Percentiles rank a stretch among this genome's conserved stretches.
Evolutionary conservation across 164 flowering plant genomes (phyloP).

Genomic region (Akebia trifoliata): DNA sequence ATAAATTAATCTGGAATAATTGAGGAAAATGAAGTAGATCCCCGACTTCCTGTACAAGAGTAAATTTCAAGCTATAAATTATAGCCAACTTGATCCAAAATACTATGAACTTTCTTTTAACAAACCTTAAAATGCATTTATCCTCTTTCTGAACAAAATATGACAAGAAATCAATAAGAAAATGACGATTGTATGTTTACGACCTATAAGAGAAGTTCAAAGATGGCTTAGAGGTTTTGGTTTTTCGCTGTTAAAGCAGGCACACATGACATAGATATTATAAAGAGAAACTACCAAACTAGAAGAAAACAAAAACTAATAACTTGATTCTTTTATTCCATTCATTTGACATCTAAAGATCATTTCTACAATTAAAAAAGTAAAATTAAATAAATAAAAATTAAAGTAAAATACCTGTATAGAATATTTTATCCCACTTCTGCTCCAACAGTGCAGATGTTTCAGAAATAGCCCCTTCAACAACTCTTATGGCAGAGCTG

Average conservation of each 20-base stretch:
- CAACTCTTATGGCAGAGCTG: conserved; percentile 61
- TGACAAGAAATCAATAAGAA: background rate
- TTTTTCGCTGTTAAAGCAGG: background rate
- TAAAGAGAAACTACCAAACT: background rate
- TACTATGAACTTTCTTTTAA: no score
- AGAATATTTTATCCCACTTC: conserved; percentile 91
- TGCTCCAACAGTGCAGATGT: conserved; percentile 76
- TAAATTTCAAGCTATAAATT: no score
- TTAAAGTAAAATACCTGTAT: conserved; percentile 54
- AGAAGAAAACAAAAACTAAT: no score
- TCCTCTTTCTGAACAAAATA: background rate
- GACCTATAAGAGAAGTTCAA: background rate
- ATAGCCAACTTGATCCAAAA: no score
- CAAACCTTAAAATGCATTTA: no score
- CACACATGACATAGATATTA: background rate
- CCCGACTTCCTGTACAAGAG: no score
- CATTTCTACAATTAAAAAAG: background rate
- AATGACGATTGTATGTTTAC: background rate
- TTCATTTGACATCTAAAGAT: background rate
- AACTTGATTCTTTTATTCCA: no score
- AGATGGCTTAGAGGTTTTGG: conserved; percentile 1
- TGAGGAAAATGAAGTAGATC: no score
- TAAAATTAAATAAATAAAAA: background rate
- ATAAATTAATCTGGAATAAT: no score
- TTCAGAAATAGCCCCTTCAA: conserved; percentile 76